Evolutionary conservation across 1,139 yeast species (phyloP).

Genomic region (Kodamaea arcana): DNA sequence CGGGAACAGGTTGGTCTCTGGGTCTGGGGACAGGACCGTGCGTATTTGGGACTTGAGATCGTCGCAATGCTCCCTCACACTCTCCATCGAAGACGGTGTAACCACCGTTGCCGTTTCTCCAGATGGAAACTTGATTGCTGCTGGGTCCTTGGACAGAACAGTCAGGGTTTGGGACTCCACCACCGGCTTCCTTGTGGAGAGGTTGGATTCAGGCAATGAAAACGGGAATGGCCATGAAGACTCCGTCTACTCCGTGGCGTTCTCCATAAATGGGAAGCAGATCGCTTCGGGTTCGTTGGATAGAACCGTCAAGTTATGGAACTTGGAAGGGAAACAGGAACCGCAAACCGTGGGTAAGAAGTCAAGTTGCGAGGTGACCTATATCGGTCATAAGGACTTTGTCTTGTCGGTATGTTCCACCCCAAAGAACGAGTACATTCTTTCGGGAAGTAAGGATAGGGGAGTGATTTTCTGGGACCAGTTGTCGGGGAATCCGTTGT

Average conservation of each 20-base stretch:
- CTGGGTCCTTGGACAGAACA: slow-evolving; percentile 92
- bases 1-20: slow-evolving; percentile 90
- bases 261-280: slow-evolving; percentile 87
- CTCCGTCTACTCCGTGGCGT: slow-evolving; percentile 92
- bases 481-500: slow-evolving; percentile 82
- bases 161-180: slow-evolving; percentile 97
- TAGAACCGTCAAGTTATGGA: slow-evolving; percentile 95
- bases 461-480: slow-evolving; percentile 98
- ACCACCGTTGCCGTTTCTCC: slow-evolving; percentile 97
- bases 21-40: slow-evolving; percentile 95
- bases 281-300: slow-evolving; percentile 94
- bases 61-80: slow-evolving; percentile 85
- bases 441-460: slow-evolving; percentile 95
- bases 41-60: slow-evolving; percentile 94
- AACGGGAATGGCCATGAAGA: slow-evolving; percentile 93
- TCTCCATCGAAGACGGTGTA: slow-evolving; percentile 94
- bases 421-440: slow-evolving; percentile 86
- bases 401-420: slow-evolving; percentile 93
- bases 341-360: slow-evolving; percentile 30
- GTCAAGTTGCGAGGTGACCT: slow-evolving; percentile 83
- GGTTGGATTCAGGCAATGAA: slow-evolving; percentile 86
- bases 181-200: slow-evolving; percentile 88
- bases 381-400: slow-evolving; percentile 94
- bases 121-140: slow-evolving; percentile 91
- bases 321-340: slow-evolving; percentile 61